A percentile compares a stretch with the other conserved stretches of the same genome.
phyloP scores from a whole-genome alignment of 305 asterid species.

The Fraxinus baroniana region DNA sequence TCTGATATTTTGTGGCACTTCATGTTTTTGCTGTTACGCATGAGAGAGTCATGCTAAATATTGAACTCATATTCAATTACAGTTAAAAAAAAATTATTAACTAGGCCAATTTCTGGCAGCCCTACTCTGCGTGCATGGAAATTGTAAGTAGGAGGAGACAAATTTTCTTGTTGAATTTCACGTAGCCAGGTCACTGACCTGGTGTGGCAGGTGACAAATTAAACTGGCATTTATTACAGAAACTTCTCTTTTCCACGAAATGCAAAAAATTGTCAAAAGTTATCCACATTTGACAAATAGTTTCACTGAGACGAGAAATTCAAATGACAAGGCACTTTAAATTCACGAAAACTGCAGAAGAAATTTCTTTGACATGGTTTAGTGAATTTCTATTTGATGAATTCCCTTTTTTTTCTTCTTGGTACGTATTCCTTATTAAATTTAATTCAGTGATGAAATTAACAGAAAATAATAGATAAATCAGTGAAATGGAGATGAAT shows the following conservation, averaged over 20 bases:
- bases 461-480: not conserved
- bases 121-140: not conserved
- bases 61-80: not conserved
- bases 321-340: not conserved
- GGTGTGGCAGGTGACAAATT: not conserved
- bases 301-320: not conserved
- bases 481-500: not conserved
- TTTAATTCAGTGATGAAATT: not conserved
- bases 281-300: not conserved
- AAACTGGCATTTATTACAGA: not conserved
- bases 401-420: not conserved
- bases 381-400: not conserved
- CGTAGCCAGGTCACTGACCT: not conserved
- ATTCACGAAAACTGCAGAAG: not conserved
- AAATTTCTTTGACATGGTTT: not conserved
- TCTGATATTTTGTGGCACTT: constrained; percentile 44
- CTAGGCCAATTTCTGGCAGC: not conserved
- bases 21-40: constrained; percentile 41
- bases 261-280: not conserved
- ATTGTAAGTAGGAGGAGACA: not conserved
- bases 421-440: not conserved
- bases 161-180: not conserved
- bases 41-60: not conserved
- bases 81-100: not conserved
- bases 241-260: not conserved